These are phyloP conservation scores for Pyricularia sp. DNA, from an alignment of 2,329 filamentous ascomycete genomes.

Conservation along the genomic window DNA sequence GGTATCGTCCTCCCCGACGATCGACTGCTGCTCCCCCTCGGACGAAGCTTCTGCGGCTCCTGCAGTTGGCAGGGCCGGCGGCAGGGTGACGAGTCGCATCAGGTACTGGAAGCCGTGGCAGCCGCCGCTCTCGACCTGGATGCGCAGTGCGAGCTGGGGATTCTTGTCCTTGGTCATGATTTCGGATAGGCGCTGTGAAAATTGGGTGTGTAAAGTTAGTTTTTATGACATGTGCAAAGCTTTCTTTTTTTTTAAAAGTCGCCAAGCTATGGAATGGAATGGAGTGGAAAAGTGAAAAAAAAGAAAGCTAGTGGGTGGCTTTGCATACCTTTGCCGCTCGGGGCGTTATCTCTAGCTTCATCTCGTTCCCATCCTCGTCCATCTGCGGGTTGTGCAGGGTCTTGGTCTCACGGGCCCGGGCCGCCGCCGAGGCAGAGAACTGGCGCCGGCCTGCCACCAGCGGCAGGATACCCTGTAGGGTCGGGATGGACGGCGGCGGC, in stretches of 20 bases:
- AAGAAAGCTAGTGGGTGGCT: not conserved
- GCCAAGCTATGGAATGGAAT: no score
- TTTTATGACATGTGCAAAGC: not conserved
- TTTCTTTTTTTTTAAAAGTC: not conserved
- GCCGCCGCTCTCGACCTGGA: conserved; percentile 85
- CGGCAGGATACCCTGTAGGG: not conserved
- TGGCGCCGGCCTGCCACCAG: not conserved
- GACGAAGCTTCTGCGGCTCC: conserved; percentile 6
- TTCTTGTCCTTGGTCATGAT: conserved; percentile 68
- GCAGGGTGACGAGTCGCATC: conserved; percentile 71
- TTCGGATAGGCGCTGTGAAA: conserved; percentile 56
- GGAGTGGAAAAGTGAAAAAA: no score
- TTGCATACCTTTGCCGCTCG: conserved; percentile 64
- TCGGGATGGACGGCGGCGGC: not conserved
- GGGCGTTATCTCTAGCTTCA: conserved; percentile 75
- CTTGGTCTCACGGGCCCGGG: conserved; percentile 29
- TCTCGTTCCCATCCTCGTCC: conserved; percentile 77
- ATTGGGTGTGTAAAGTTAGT: conserved; percentile 3
- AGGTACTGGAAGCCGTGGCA: conserved; percentile 98
- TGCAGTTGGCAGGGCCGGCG: conserved; percentile 20
- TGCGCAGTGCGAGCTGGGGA: conserved; percentile 75
- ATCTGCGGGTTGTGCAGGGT: conserved; percentile 61
- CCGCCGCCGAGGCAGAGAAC: conserved; percentile 27
- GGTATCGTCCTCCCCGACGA: conserved; percentile 67
- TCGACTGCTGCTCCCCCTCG: conserved; percentile 11